Conservation (phyloP, 768 basidiomycete species). For the Chalciporus pseudorubinellus region DNA sequence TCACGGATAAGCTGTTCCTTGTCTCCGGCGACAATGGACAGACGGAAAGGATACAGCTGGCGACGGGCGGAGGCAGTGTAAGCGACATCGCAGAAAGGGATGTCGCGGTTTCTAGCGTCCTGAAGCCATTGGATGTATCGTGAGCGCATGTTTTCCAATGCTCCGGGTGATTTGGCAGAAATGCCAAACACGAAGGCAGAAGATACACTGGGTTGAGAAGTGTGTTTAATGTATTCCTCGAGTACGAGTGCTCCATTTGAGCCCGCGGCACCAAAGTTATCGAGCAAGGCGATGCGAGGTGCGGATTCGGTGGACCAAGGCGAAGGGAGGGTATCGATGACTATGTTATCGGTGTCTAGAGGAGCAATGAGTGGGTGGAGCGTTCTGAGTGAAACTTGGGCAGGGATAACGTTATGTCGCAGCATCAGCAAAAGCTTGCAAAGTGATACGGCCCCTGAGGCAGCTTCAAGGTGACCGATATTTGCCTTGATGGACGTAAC, state of each 20-base stretch:
- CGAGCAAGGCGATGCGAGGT: conserved; percentile 56
- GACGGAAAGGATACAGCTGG: conserved; percentile 50
- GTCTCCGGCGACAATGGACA: conserved; percentile 46
- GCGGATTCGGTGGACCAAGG: conserved; percentile 43
- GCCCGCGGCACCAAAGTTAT: conserved; percentile 76
- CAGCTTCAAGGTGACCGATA: conserved; percentile 73
- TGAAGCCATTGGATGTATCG: conserved; percentile 50
- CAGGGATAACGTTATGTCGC: conserved; percentile 51
- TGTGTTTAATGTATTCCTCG: conserved; percentile 45
- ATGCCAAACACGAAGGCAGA: conserved; percentile 52
- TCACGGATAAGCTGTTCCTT: conserved; percentile 46
- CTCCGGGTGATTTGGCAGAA: conserved; percentile 53
- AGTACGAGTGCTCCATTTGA: conserved; percentile 64
- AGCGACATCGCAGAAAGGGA: conserved; percentile 49
- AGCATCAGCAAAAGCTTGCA: conserved; percentile 74
- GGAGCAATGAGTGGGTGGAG: conserved; percentile 58
- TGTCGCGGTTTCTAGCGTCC: conserved; percentile 20
- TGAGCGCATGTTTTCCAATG: conserved; percentile 46
- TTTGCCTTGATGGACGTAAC: conserved; percentile 71
- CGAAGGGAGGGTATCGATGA: conserved; percentile 42
- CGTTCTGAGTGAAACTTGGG: conserved; percentile 53
- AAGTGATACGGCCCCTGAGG: conserved; percentile 69
- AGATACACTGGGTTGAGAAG: not conserved
- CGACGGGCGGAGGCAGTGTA: conserved; percentile 70
- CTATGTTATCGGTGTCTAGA: conserved; percentile 44